A percentile compares a stretch with the other conserved stretches of the same genome.
These are phyloP conservation scores for Capsicum chinense DNA, from an alignment of 257 asterid species.

Conservation along the genomic window DNA sequence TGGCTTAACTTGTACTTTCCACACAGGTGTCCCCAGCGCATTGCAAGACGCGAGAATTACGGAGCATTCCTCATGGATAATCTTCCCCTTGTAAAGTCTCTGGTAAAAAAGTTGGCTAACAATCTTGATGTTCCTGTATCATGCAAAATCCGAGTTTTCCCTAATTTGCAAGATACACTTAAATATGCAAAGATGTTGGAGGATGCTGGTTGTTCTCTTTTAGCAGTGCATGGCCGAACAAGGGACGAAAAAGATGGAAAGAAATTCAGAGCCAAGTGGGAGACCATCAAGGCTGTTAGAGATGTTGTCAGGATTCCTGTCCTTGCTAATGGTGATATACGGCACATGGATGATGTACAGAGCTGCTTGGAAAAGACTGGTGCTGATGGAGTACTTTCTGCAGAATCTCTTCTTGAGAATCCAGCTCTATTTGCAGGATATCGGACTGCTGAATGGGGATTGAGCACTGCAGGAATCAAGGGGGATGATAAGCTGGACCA, in stretches of 20 bases:
- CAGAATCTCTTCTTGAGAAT: constrained; percentile 91
- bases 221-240: constrained; percentile 96
- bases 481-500: constrained; percentile 69
- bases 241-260: constrained; percentile 93
- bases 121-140: constrained; percentile 85
- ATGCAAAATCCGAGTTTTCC: constrained; percentile 89
- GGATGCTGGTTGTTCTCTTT: constrained; percentile 90
- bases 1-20: constrained; percentile 20
- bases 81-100: constrained; percentile 84
- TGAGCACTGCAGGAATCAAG: constrained; percentile 44
- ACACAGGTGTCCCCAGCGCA: constrained; percentile 89
- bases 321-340: constrained; percentile 87
- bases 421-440: constrained; percentile 94
- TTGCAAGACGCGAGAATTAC: constrained; percentile 85
- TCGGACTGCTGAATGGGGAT: constrained; percentile 71
- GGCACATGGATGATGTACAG: constrained; percentile 74
- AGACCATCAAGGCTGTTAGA: constrained; percentile 76
- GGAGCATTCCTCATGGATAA: constrained; percentile 99
- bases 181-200: constrained; percentile 89
- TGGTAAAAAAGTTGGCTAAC: constrained; percentile 74
- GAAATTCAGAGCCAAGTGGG: constrained; percentile 86
- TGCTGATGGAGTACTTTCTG: constrained; percentile 86
- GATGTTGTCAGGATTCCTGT: constrained; percentile 86
- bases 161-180: constrained; percentile 73
- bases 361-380: constrained; percentile 82